Evolutionary conservation across 495 filamentous ascomycete species (phyloP).

Genomic region (Chaetomium cochliodes): DNA sequence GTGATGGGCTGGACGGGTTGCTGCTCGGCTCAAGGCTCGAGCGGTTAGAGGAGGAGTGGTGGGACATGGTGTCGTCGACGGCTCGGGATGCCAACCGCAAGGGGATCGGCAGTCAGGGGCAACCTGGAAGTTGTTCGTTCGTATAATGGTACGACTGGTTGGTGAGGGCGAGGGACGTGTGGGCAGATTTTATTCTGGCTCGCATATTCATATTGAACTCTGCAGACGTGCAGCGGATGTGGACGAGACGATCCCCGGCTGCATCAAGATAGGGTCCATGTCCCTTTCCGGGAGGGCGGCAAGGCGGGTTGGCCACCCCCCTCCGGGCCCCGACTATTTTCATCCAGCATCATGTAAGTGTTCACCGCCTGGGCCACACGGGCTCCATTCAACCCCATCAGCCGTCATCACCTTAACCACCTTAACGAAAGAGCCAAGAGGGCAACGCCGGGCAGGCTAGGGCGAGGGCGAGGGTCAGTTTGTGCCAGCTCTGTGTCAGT

Average conservation of each 20-base stretch:
- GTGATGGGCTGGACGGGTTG: conserved; percentile 21
- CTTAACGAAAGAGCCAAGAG: not conserved
- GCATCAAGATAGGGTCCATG: not conserved
- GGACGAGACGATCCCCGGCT: not conserved
- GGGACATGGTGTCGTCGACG: conserved; percentile 5
- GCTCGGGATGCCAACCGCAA: not conserved
- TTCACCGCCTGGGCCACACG: conserved; percentile 16
- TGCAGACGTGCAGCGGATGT: conserved; percentile 6
- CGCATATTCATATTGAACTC: not conserved
- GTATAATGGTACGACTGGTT: conserved; percentile 7
- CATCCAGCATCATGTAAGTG: not conserved
- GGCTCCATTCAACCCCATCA: not conserved
- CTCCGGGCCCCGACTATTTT: conserved; percentile 3
- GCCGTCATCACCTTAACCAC: conserved; percentile 6
- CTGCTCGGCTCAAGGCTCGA: conserved; percentile 15
- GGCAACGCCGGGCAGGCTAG: not conserved
- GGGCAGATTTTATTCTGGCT: not conserved
- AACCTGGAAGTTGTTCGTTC: not conserved
- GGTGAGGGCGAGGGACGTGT: not conserved
- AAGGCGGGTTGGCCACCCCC: not conserved
- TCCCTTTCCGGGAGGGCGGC: not conserved
- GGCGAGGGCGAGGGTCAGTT: not conserved
- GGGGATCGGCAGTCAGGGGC: not conserved
- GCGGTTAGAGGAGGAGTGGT: conserved; percentile 1
- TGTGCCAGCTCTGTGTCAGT: not conserved